Conservation (phyloP, 2,329 filamentous ascomycete species). For the Exophiala spinifera region DNA sequence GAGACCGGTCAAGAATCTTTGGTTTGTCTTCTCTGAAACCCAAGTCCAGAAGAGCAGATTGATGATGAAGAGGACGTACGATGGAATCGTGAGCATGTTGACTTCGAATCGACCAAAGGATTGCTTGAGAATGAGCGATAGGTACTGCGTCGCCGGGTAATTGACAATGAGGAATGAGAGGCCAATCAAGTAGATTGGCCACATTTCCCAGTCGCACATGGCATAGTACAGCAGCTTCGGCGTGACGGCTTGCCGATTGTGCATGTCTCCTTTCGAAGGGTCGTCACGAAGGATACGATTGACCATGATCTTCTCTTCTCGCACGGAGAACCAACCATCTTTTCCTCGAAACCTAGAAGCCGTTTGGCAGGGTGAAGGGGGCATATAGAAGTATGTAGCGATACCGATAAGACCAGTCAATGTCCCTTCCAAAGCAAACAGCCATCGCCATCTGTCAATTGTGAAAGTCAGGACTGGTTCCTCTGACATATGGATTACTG, state of each 20-base stretch:
- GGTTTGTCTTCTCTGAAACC: constrained; percentile 49
- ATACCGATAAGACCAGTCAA: constrained; percentile 40
- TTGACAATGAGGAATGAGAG: constrained; percentile 37
- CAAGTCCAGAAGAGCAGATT: constrained; percentile 54
- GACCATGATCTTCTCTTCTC: constrained; percentile 65
- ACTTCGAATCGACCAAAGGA: neutral
- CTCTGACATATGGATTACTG: neutral
- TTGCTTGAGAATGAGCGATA: neutral
- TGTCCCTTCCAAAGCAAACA: constrained; percentile 37
- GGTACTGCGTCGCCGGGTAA: neutral
- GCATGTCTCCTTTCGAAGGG: constrained; percentile 43
- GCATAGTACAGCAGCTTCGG: constrained; percentile 48
- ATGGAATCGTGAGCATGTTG: neutral
- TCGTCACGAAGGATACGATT: constrained; percentile 40
- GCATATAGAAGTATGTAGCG: constrained; percentile 49
- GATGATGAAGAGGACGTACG: neutral
- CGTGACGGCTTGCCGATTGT: constrained; percentile 37
- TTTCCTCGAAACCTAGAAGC: constrained; percentile 33
- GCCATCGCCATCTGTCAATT: constrained; percentile 26
- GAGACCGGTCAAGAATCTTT: constrained; percentile 51
- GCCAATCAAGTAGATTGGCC: constrained; percentile 51
- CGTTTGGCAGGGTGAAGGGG: constrained; percentile 60
- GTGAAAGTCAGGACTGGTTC: neutral
- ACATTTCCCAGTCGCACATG: constrained; percentile 54
- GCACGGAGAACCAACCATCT: constrained; percentile 62